Conservation (phyloP, 2,329 filamentous ascomycete genomes). For the Xylaria polymorpha region DNA sequence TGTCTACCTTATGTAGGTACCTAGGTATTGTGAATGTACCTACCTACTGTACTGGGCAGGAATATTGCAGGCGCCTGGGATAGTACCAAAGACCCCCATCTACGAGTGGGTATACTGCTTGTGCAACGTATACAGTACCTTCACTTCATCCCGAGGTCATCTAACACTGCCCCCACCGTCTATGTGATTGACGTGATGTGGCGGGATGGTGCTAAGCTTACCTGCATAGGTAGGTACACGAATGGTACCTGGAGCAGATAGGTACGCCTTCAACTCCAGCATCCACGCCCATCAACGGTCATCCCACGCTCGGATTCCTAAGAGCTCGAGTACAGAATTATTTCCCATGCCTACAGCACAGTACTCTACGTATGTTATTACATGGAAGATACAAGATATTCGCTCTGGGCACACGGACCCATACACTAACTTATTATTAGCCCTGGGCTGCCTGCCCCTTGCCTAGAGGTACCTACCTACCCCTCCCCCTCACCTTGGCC, state of each 20-base stretch:
- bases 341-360: neutral
- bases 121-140: neutral
- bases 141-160: neutral
- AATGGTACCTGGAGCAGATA: neutral
- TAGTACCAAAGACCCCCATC: neutral
- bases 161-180: neutral
- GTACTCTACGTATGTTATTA: neutral
- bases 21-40: neutral
- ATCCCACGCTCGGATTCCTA: neutral
- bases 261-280: neutral
- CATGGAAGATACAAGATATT: neutral
- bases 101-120: neutral
- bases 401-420: neutral
- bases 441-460: slow-evolving; percentile 14
- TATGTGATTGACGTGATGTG: slow-evolving; percentile 18
- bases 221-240: slow-evolving; percentile 6
- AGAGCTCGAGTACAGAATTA: neutral
- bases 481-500: slow-evolving; percentile 29
- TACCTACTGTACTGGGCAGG: no score
- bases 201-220: neutral
- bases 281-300: neutral
- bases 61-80: neutral
- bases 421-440: neutral
- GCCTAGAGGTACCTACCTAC: neutral
- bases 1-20: neutral